Conservation (phyloP, 192 early-diverging fungal species). For the Obelidium mucronatum region DNA sequence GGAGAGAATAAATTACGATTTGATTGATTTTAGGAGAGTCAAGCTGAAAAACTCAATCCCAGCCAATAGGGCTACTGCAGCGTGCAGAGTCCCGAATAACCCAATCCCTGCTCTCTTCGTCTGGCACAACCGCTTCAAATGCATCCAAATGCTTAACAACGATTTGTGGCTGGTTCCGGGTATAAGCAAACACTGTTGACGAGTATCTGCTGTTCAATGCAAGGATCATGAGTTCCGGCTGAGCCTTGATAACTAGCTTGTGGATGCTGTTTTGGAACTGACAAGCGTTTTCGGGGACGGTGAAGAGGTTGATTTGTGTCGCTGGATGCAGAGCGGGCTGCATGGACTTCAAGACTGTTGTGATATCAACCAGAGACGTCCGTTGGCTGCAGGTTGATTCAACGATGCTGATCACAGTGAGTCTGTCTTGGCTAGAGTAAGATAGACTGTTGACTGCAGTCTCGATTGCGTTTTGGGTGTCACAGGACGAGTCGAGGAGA, state of each 20-base stretch:
- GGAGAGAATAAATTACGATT: no score
- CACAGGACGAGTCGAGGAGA: neutral
- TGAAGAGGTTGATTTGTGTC: neutral
- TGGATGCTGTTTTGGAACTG: neutral
- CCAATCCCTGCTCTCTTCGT: neutral
- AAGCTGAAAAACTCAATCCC: no score
- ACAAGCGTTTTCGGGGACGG: neutral
- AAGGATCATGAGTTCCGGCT: neutral
- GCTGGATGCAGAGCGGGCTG: neutral
- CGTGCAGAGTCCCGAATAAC: neutral
- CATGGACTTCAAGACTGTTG: neutral
- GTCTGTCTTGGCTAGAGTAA: neutral
- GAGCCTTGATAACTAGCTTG: neutral
- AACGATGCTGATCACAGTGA: constrained; percentile 3
- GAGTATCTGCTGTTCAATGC: neutral
- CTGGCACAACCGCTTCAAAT: neutral
- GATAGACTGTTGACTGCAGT: neutral
- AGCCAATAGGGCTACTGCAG: neutral
- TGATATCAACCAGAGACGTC: neutral
- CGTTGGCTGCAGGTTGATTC: neutral
- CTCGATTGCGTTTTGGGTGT: neutral
- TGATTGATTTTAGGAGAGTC: no score
- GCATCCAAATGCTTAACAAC: neutral
- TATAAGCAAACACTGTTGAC: neutral
- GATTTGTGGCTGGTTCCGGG: neutral